Percentiles rank a stretch among this genome's conserved stretches.
Evolutionary conservation across 257 asterid species (phyloP).

Genomic region (Nicotiana knightiana): DNA sequence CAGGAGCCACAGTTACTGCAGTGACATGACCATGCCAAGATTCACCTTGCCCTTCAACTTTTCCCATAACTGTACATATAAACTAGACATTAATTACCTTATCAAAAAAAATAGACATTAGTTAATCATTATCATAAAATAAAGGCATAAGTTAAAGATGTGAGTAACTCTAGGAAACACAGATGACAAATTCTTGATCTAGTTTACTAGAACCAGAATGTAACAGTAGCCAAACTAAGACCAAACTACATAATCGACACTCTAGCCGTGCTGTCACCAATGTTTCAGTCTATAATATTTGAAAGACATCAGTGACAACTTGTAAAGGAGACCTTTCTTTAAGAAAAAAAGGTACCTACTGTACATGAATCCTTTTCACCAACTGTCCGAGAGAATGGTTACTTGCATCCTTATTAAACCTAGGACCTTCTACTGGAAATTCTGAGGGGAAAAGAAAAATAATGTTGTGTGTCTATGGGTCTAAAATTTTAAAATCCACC

Average conservation of each 20-base stretch:
- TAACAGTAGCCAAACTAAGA: neutral
- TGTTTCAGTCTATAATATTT: neutral
- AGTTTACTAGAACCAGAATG: neutral
- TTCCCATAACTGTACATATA: constrained; percentile 77
- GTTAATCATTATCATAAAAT: too few relatives aligned
- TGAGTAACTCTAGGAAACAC: neutral
- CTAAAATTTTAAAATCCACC: neutral
- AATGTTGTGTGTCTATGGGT: neutral
- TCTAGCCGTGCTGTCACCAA: neutral
- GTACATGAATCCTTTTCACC: neutral
- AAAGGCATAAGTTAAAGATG: neutral
- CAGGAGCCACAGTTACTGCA: constrained; percentile 93
- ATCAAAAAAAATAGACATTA: too few relatives aligned
- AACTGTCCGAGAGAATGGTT: neutral
- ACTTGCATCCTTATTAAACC: neutral
- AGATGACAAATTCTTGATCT: neutral
- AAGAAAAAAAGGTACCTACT: too few relatives aligned
- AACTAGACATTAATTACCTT: neutral
- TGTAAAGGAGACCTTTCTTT: neutral
- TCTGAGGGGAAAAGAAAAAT: neutral
- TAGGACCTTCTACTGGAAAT: neutral
- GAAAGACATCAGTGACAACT: neutral
- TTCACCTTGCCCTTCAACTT: constrained; percentile 98
- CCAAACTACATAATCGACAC: neutral
- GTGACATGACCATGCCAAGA: constrained; percentile 98